A percentile compares a stretch with the other conserved stretches of the same genome.
Evolutionary conservation across 2,329 filamentous ascomycete species (phyloP).

Genomic region (Cercospora beticola): DNA sequence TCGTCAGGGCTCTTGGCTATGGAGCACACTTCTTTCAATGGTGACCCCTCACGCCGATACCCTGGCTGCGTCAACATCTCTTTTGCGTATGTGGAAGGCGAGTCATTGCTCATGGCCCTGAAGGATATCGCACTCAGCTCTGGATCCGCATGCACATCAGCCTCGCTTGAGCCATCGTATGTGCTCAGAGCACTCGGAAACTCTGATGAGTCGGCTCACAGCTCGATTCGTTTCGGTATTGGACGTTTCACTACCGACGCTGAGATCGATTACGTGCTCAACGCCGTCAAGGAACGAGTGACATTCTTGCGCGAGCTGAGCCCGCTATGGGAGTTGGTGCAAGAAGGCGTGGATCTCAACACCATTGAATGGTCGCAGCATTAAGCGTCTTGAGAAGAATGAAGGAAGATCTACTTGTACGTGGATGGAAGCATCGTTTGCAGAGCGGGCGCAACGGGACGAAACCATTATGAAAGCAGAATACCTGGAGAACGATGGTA

Average conservation of each 20-base stretch:
- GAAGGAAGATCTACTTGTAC: neutral
- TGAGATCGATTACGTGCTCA: constrained; percentile 96
- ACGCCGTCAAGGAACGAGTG: constrained; percentile 87
- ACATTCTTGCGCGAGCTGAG: constrained; percentile 91
- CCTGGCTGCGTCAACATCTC: constrained; percentile 98
- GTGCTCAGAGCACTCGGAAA: constrained; percentile 91
- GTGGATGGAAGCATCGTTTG: neutral
- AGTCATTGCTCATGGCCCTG: constrained; percentile 95
- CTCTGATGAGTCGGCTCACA: constrained; percentile 96
- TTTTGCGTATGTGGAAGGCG: constrained; percentile 96
- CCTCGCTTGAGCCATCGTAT: constrained; percentile 93
- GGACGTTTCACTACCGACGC: constrained; percentile 92
- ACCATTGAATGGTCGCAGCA: constrained; percentile 99
- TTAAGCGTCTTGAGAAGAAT: constrained; percentile 48
- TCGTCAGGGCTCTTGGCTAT: constrained; percentile 78
- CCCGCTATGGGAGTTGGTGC: constrained; percentile 94
- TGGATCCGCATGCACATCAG: constrained; percentile 94
- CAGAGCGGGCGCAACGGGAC: neutral
- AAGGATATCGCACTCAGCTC: constrained; percentile 98
- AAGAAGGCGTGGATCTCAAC: constrained; percentile 92
- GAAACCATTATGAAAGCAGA: neutral
- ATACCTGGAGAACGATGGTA: neutral
- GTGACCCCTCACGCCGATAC: constrained; percentile 79
- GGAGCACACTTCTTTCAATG: constrained; percentile 91
- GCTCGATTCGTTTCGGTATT: constrained; percentile 96